A percentile compares a stretch with the other conserved stretches of the same genome.
Conservation (phyloP, 495 filamentous ascomycete species). For the Sphaerosporella brunnea region DNA sequence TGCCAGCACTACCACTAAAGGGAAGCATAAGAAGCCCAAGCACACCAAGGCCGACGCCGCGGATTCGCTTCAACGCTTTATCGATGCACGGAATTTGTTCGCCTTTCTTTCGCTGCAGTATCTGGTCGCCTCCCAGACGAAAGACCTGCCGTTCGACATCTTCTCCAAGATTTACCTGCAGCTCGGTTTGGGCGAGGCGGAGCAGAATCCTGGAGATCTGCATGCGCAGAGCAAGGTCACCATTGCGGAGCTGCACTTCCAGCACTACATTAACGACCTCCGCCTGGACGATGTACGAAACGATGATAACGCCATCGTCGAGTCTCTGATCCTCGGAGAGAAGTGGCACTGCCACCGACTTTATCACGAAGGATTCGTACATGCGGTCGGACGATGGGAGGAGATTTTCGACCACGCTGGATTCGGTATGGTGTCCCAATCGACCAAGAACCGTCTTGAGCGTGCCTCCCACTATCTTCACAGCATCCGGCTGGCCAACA, state of each 20-base stretch:
- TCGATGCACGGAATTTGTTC: conserved; percentile 76
- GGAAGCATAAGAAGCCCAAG: conserved; percentile 15
- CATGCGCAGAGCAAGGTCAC: no score
- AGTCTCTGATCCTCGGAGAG: conserved; percentile 75
- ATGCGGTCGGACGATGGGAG: conserved; percentile 80
- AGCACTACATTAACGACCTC: conserved; percentile 57
- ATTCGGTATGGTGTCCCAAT: conserved; percentile 45
- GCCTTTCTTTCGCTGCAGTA: conserved; percentile 69
- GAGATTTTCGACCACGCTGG: conserved; percentile 47
- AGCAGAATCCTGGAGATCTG: conserved; percentile 7
- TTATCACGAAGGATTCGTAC: conserved; percentile 80
- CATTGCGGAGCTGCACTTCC: conserved; percentile 58
- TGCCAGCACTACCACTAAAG: no score
- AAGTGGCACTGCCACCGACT: conserved; percentile 61
- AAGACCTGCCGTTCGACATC: conserved; percentile 53
- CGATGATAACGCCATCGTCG: conserved; percentile 78
- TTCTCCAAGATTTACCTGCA: conserved; percentile 17
- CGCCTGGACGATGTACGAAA: conserved; percentile 59
- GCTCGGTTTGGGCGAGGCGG: conserved; percentile 9
- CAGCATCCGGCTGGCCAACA: conserved; percentile 46
- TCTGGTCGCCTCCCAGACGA: conserved; percentile 54
- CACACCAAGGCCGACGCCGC: conserved; percentile 30
- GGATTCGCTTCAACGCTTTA: conserved; percentile 46
- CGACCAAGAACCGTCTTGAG: conserved; percentile 63
- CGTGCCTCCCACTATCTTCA: conserved; percentile 63